Conservation (phyloP, 2,329 filamentous ascomycete species). For the Diplodia sapinea region DNA sequence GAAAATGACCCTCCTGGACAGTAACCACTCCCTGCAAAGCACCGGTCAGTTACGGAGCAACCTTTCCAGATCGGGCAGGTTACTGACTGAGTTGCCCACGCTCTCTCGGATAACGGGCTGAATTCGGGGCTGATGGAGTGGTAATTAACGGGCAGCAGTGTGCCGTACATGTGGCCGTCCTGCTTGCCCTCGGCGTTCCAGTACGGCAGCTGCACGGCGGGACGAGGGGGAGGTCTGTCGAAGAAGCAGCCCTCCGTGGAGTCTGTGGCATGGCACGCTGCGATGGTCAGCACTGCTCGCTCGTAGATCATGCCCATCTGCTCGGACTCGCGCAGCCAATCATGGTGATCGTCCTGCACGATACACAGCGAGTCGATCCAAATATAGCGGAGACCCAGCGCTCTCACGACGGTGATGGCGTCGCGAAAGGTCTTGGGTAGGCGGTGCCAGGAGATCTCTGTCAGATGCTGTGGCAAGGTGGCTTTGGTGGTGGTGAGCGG, state of each 20-base stretch:
- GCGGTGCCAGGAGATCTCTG: conserved; percentile 34
- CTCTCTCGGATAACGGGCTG: conserved; percentile 33
- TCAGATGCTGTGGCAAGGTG: conserved; percentile 32
- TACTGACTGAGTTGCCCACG: conserved; percentile 23
- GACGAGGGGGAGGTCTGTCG: not conserved
- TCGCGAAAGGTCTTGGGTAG: conserved; percentile 32
- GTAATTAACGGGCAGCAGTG: conserved; percentile 34
- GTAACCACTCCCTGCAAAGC: conserved; percentile 15
- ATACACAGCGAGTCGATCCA: too few relatives aligned
- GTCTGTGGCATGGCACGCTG: conserved; percentile 14
- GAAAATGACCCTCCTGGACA: conserved; percentile 34
- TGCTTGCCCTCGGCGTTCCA: conserved; percentile 30
- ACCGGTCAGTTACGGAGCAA: not conserved
- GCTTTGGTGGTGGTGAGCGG: conserved; percentile 37
- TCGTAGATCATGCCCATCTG: conserved; percentile 32
- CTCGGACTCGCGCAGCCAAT: conserved; percentile 28
- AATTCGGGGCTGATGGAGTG: conserved; percentile 34
- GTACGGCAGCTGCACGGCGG: conserved; percentile 34
- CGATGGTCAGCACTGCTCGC: conserved; percentile 25
- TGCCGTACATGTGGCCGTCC: conserved; percentile 34
- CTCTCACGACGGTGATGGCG: conserved; percentile 29
- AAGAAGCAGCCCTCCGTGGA: conserved; percentile 30
- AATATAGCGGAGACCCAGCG: conserved; percentile 32
- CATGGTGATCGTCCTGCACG: conserved; percentile 31
- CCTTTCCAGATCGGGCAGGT: not conserved